These are phyloP conservation scores for Fistulinella prunicolor DNA, from an alignment of 768 basidiomycete genomes.

Conservation along the genomic window DNA sequence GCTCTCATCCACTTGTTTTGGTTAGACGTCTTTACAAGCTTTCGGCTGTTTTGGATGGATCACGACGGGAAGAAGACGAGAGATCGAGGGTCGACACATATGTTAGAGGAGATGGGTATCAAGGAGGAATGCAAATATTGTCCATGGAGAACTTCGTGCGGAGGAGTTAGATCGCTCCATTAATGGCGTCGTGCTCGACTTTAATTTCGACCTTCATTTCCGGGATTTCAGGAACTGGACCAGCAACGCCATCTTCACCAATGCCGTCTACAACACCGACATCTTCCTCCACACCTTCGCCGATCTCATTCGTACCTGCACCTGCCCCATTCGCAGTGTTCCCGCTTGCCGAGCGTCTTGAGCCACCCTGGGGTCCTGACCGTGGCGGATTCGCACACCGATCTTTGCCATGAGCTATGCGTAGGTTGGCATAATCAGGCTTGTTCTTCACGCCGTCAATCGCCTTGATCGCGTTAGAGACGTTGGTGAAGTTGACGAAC, in stretches of 20 bases:
- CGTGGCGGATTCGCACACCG: conserved; percentile 92
- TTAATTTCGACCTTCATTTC: conserved; percentile 51
- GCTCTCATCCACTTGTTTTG: conserved; percentile 43
- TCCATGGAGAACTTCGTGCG: conserved; percentile 18
- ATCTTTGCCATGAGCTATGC: conserved; percentile 94
- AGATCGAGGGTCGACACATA: conserved; percentile 27
- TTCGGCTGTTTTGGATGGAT: conserved; percentile 33
- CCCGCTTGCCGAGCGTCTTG: conserved; percentile 46
- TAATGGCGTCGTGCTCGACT: conserved; percentile 25
- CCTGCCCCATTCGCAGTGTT: conserved; percentile 28
- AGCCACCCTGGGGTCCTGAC: conserved; percentile 72
- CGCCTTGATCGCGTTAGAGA: conserved; percentile 96
- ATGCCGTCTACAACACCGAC: conserved; percentile 20
- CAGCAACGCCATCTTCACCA: conserved; percentile 24
- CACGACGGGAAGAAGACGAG: conserved; percentile 18
- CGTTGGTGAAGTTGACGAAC: conserved; percentile 94
- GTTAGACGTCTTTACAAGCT: conserved; percentile 30
- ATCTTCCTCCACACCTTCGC: conserved; percentile 26
- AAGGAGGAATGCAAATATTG: conserved; percentile 30
- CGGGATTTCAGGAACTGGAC: conserved; percentile 29
- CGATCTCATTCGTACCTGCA: conserved; percentile 12
- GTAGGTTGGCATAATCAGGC: conserved; percentile 83
- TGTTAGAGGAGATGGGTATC: conserved; percentile 27
- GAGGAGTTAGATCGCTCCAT: conserved; percentile 20
- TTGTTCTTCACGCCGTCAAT: conserved; percentile 93